These are phyloP conservation scores for Chondrostereum purpureum DNA, from an alignment of 1,284 basidiomycete genomes.

Conservation along the genomic window DNA sequence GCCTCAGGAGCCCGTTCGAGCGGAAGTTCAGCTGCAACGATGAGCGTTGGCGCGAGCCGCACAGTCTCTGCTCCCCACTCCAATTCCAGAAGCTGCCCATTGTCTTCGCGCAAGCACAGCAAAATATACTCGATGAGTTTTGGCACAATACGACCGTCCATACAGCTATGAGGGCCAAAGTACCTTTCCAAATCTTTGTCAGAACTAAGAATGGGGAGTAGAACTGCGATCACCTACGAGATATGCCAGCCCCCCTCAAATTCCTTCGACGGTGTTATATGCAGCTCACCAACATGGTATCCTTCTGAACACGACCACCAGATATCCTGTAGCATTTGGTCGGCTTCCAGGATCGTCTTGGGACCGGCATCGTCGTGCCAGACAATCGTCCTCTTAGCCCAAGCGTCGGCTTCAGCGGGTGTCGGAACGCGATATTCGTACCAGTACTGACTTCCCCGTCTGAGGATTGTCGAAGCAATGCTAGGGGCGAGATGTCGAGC, in stretches of 20 bases:
- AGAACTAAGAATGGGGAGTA: not conserved
- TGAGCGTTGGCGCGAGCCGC: slow-evolving; percentile 5
- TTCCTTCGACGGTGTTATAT: slow-evolving; percentile 1
- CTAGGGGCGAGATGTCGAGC: slow-evolving; percentile 5
- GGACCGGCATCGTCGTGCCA: slow-evolving; percentile 5
- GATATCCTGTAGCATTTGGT: slow-evolving; percentile 2
- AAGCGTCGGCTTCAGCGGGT: slow-evolving; percentile 1
- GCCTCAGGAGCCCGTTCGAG: not conserved
- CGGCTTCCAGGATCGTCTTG: slow-evolving; percentile 4
- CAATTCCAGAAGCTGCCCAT: not conserved
- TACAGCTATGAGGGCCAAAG: slow-evolving; percentile 5
- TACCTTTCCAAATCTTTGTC: not conserved
- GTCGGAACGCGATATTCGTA: slow-evolving; percentile 6
- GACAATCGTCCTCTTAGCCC: slow-evolving; percentile 3
- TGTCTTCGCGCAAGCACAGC: slow-evolving; percentile 2
- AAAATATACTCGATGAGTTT: slow-evolving; percentile 8
- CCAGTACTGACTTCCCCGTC: slow-evolving; percentile 6
- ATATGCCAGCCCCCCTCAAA: not conserved
- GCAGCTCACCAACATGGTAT: slow-evolving; percentile 1
- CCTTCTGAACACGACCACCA: slow-evolving; percentile 6
- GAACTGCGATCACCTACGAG: not conserved
- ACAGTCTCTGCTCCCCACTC: slow-evolving; percentile 5
- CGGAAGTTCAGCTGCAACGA: slow-evolving; percentile 2
- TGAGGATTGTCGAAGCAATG: slow-evolving; percentile 4
- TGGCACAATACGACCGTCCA: slow-evolving; percentile 5